Evolutionary conservation across 2,329 filamentous ascomycete species (phyloP), one percentile per base, ranked within the genome.

Genomic region (Clonostachys chloroleuca): DNA sequence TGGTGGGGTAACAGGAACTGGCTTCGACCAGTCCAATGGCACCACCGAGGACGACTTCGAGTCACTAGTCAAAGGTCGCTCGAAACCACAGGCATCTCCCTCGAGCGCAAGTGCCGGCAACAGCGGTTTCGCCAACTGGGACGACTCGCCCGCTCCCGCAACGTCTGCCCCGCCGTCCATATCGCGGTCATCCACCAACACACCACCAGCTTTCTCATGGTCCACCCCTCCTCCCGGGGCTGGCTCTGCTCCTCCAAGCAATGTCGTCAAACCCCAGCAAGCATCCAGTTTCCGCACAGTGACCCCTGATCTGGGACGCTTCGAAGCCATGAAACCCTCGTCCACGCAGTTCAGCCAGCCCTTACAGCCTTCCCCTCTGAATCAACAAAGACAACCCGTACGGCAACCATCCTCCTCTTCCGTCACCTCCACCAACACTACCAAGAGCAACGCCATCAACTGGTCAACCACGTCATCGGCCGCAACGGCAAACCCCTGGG

Each of bases 1-100:
- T 58, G 82, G 81, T n/a, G 78, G 77, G 34, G 67, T 83, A n/a
- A 84, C 81, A 5, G 83, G 83, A 24, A 80, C 77, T 3, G 68
- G 72, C 0, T 79, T 83, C 47, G 75, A 82, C 44, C 58, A 64
- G 4, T 60, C 71, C 40, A 78, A 75, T 43, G 74, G 77, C 9
- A 73, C 77, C 5, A 75, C 72, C 4, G 77, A 87, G 43, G 80
- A 87, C 49, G 90, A 95, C 59, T 99, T 97, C 59, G 92, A 96
- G 63, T 81, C 81, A 3, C 81, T 99, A 3, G 92, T 99, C 45
- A 90, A 95, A 59, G 92, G 92, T 9, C 67, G 65, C 17, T 53
- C 57, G 12, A 57, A 56, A 33, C 44, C 37, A 4, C 24, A 39
- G 12, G 36, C 36, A 14, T 16, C 14, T 16, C 13, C 35, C 42